phyloP scores from a whole-genome alignment of 73 alveolate species.

The Durusdinium trenchii region DNA sequence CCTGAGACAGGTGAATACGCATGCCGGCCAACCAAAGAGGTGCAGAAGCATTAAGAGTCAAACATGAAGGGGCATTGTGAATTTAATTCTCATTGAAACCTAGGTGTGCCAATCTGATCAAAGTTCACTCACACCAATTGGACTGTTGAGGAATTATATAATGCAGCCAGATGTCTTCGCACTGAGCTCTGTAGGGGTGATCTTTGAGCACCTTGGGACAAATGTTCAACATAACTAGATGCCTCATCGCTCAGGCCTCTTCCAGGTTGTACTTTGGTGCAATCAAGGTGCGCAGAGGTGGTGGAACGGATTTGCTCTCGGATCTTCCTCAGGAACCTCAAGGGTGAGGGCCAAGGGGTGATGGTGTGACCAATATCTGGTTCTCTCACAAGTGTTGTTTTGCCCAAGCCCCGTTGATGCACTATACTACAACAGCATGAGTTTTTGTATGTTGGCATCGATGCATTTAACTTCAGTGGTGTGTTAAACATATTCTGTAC shows the following conservation, averaged over 20 bases:
- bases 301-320: not conserved
- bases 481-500: too few relatives aligned
- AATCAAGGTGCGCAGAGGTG: conserved; percentile 10
- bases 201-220: not conserved
- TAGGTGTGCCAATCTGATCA: not conserved
- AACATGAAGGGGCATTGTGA: not conserved
- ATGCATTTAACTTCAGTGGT: too few relatives aligned
- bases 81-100: too few relatives aligned
- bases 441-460: too few relatives aligned
- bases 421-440: too few relatives aligned
- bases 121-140: not conserved
- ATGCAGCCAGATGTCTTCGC: not conserved
- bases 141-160: not conserved
- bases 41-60: not conserved
- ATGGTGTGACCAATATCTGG: too few relatives aligned
- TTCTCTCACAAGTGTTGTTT: too few relatives aligned
- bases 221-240: not conserved
- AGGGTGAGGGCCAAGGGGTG: too few relatives aligned
- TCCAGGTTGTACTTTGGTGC: not conserved
- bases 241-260: not conserved
- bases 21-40: not conserved
- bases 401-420: too few relatives aligned
- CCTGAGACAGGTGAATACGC: not conserved
- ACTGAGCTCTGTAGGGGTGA: not conserved
- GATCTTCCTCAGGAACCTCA: not conserved